phyloP scores from a whole-genome alignment of 2,329 filamentous ascomycete genomes.

The Calonectria fujianensis region DNA sequence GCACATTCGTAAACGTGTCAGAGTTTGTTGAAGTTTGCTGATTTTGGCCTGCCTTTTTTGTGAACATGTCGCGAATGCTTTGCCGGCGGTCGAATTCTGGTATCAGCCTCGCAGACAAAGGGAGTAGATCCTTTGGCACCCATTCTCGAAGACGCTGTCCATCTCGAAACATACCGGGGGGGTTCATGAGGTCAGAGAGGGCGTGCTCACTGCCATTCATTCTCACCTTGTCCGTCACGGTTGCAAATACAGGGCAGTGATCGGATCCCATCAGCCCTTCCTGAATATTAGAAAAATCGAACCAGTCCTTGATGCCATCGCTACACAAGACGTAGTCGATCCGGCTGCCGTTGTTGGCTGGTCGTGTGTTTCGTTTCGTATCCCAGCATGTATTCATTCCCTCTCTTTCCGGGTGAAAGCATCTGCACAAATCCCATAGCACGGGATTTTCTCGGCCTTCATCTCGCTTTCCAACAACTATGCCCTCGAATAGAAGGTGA shows the following conservation, averaged over 20 bases:
- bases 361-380: conserved; percentile 94
- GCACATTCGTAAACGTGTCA: conserved; percentile 7
- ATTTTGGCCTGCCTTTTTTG: conserved; percentile 56
- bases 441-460: conserved; percentile 81
- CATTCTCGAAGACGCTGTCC: conserved; percentile 81
- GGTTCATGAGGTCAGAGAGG: conserved; percentile 86
- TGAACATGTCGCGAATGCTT: conserved; percentile 96
- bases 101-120: conserved; percentile 87
- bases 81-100: conserved; percentile 90
- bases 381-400: conserved; percentile 99
- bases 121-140: conserved; percentile 78
- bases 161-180: conserved; percentile 80
- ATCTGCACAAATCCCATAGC: conserved; percentile 88
- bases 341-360: conserved; percentile 92
- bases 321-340: conserved; percentile 97
- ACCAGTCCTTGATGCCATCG: conserved; percentile 86
- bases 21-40: conserved; percentile 33
- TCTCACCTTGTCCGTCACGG: conserved; percentile 78
- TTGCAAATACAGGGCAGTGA: conserved; percentile 93
- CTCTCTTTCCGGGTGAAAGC: conserved; percentile 84
- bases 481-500: conserved; percentile 85
- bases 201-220: conserved; percentile 69
- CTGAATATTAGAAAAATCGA: conserved; percentile 88
- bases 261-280: conserved; percentile 96
- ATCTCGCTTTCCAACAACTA: conserved; percentile 80